A percentile compares a stretch with the other conserved stretches of the same genome.
phyloP scores from a whole-genome alignment of 306 rosid species.

The Cucurbita maxima region DNA sequence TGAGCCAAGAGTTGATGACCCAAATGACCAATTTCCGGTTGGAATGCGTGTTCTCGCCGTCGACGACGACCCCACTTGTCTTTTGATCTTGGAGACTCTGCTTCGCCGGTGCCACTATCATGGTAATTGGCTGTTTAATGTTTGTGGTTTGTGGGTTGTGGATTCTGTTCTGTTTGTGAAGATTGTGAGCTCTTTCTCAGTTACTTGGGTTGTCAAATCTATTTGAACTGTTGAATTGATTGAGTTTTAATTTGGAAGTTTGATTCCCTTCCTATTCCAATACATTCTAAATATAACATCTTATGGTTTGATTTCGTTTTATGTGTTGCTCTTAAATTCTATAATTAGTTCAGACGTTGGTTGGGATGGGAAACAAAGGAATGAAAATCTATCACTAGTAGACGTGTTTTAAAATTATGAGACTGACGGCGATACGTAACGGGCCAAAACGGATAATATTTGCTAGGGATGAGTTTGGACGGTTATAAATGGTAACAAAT shows the following conservation, averaged over 20 bases:
- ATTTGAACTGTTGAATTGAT: neutral
- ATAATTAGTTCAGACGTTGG: too few species aligned
- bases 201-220: neutral
- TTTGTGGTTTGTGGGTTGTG: neutral
- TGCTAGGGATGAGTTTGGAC: too few species aligned
- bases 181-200: neutral
- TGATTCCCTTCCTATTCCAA: neutral
- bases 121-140: slow-evolving; percentile 22
- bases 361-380: too few species aligned
- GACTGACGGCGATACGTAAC: too few species aligned
- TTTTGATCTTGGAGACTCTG: slow-evolving; percentile 50
- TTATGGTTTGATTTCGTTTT: neutral
- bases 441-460: too few species aligned
- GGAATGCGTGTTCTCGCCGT: slow-evolving; percentile 99
- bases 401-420: too few species aligned
- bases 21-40: slow-evolving; percentile 50
- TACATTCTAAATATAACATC: neutral
- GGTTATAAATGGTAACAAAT: too few species aligned
- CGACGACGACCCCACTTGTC: slow-evolving; percentile 85
- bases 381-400: too few species aligned
- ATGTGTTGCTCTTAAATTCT: neutral
- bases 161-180: neutral
- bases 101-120: slow-evolving; percentile 87
- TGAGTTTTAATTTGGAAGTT: neutral
- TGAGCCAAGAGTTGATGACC: slow-evolving; percentile 31